Evolutionary conservation across 2,329 filamentous ascomycete genomes (phyloP), one percentile per base, ranked within the genome.

Genomic region (Colletotrichum noveboracense): DNA sequence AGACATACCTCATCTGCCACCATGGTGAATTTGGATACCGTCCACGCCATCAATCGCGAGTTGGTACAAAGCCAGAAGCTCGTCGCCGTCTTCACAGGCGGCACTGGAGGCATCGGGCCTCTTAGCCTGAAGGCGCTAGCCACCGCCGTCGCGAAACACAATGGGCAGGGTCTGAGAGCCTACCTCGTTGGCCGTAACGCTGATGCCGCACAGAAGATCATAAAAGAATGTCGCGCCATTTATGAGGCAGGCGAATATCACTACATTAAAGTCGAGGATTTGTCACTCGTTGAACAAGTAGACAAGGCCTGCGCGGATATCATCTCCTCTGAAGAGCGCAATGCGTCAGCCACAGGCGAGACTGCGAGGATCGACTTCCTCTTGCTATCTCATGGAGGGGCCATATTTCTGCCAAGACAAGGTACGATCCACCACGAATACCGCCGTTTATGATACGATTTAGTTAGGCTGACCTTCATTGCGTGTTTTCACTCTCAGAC

Each of bases 381-480:
- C 10, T 21, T 52, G 43, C 43, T 52, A 52, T 52, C 43, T 10
- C 43, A 52, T 52, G 43, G 43, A 12, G 43, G 43, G 3, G 21
- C 43, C 1, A 52, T 52, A 21, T 52, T 52, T 7, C n/a, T 52
- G n/a, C 43, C 43, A 21, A 52, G 43, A 21, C 43, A 52, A 52
- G 43, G 43, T 52, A 52, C n/a, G 43, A 52, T 52, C 1, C 6
- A 21, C 12, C 38, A n/a, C 5, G 38, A 6, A 48, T 13, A 7
- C 4, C n/a, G n/a, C 0, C 10, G n/a, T 52, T 52, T 13, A n/a
- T 21, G n/a, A 52, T 21, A 13, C 0, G 2, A 21, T 13, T 4
- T 7, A 21, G 10, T 2, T n/a, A 52, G 43, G 43, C 43, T 52
- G 43, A 52, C 43, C 18, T 12, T 52, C n/a, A 7, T 21, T 21